Evolutionary conservation across 495 filamentous ascomycete species (phyloP).

Genomic region (Mytilinidion resinicola): DNA sequence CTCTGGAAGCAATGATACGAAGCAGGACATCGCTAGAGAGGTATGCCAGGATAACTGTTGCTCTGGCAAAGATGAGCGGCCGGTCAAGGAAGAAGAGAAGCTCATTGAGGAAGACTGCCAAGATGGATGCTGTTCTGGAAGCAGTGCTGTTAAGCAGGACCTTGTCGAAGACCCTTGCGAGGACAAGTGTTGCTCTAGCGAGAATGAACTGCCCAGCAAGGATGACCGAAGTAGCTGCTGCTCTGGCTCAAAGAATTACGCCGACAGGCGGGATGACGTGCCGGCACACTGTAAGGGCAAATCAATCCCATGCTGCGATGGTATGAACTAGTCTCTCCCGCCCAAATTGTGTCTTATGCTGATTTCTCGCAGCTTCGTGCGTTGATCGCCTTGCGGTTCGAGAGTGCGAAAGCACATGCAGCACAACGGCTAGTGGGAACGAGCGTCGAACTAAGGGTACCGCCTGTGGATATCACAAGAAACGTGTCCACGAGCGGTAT

Average conservation of each 20-base stretch:
- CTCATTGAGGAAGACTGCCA: background rate
- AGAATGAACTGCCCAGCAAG: too few relatives aligned
- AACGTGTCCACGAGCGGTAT: background rate
- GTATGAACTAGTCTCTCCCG: background rate
- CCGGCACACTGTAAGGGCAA: conserved; percentile 34
- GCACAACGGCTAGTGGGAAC: background rate
- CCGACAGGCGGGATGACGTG: background rate
- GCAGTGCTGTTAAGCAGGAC: too few relatives aligned
- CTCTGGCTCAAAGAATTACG: too few relatives aligned
- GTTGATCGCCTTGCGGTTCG: conserved; percentile 45
- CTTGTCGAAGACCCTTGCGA: too few relatives aligned
- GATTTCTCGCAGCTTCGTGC: conserved; percentile 30
- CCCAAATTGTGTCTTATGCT: background rate
- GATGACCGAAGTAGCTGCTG: too few relatives aligned
- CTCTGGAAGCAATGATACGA: too few relatives aligned
- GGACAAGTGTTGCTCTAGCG: too few relatives aligned
- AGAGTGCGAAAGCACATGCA: conserved; percentile 13
- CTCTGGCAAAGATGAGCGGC: background rate
- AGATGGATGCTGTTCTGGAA: background rate
- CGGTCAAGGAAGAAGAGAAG: background rate
- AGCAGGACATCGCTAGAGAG: too few relatives aligned
- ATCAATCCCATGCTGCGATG: conserved; percentile 36
- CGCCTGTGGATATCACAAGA: background rate
- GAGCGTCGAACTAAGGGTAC: background rate
- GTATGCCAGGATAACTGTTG: too few relatives aligned